A percentile compares a stretch with the other conserved stretches of the same genome.
These are phyloP conservation scores for Geosmithia morbida DNA, from an alignment of 2,329 filamentous ascomycete species.

Conservation along the genomic window DNA sequence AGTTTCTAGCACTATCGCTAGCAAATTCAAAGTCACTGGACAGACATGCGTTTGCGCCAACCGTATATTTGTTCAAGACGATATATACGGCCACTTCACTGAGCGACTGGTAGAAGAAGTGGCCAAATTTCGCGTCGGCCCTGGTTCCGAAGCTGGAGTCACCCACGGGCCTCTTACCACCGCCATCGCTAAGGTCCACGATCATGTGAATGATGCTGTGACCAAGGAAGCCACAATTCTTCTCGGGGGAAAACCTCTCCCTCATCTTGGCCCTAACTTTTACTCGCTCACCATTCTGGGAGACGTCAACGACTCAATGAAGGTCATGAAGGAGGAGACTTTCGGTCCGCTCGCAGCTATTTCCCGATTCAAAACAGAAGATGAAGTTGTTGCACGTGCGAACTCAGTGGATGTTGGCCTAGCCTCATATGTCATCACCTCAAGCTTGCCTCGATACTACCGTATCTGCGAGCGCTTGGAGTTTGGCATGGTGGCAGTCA, in stretches of 20 bases:
- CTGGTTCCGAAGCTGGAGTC: slow-evolving; percentile 9
- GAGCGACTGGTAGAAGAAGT: slow-evolving; percentile 14
- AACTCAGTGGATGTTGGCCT: slow-evolving; percentile 55
- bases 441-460: slow-evolving; percentile 22
- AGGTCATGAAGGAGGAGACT: slow-evolving; percentile 52
- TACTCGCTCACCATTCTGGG: slow-evolving; percentile 56
- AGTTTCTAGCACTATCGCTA: slow-evolving; percentile 35
- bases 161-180: slow-evolving; percentile 38
- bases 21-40: slow-evolving; percentile 26
- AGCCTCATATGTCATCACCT: slow-evolving; percentile 56
- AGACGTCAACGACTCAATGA: slow-evolving; percentile 52
- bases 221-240: slow-evolving; percentile 48
- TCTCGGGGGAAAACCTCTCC: slow-evolving; percentile 44
- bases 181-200: slow-evolving; percentile 43
- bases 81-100: slow-evolving; percentile 14
- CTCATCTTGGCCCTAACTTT: slow-evolving; percentile 44
- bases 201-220: slow-evolving; percentile 49
- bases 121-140: slow-evolving; percentile 12
- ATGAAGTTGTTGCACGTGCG: slow-evolving; percentile 52
- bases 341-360: slow-evolving; percentile 59
- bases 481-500: slow-evolving; percentile 24
- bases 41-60: slow-evolving; percentile 48
- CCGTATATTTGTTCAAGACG: slow-evolving; percentile 18
- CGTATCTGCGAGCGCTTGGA: slow-evolving; percentile 33
- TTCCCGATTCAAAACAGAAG: slow-evolving; percentile 54